phyloP scores from a whole-genome alignment of 1,284 basidiomycete genomes.

The Trametes hirsuta region DNA sequence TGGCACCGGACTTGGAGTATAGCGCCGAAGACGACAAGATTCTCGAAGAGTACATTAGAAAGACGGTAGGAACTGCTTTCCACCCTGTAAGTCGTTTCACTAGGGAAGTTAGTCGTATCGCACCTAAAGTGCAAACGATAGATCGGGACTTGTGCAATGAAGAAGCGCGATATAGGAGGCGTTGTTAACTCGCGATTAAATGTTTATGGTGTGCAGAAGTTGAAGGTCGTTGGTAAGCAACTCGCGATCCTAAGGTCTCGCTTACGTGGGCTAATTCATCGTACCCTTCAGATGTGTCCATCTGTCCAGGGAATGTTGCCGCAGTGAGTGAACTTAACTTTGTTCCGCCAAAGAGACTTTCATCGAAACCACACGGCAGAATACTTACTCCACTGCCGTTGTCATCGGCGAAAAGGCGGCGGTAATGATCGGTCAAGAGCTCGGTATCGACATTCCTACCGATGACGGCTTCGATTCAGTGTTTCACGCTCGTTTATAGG shows the following conservation, averaged over 20 bases:
- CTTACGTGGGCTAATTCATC: too few relatives aligned
- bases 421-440: constrained; percentile 57
- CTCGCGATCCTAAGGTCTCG: neutral
- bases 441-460: constrained; percentile 51
- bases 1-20: constrained; percentile 52
- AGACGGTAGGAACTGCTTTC: constrained; percentile 29
- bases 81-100: constrained; percentile 26
- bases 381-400: constrained; percentile 53
- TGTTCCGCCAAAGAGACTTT: neutral
- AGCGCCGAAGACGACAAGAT: constrained; percentile 63
- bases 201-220: constrained; percentile 71
- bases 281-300: constrained; percentile 44
- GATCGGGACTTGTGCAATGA: constrained; percentile 58
- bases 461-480: neutral
- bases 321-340: constrained; percentile 6
- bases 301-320: constrained; percentile 31
- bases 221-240: constrained; percentile 52
- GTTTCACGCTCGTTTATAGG: neutral
- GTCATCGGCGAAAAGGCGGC: constrained; percentile 63
- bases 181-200: constrained; percentile 72
- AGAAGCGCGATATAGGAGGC: constrained; percentile 69
- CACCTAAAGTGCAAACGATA: neutral
- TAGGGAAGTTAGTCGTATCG: neutral
- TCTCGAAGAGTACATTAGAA: constrained; percentile 61
- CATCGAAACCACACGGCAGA: constrained; percentile 31